Evolutionary conservation across 768 basidiomycete genomes (phyloP), one percentile per base, ranked within the genome.

Genomic region (Naematelia encephala): DNA sequence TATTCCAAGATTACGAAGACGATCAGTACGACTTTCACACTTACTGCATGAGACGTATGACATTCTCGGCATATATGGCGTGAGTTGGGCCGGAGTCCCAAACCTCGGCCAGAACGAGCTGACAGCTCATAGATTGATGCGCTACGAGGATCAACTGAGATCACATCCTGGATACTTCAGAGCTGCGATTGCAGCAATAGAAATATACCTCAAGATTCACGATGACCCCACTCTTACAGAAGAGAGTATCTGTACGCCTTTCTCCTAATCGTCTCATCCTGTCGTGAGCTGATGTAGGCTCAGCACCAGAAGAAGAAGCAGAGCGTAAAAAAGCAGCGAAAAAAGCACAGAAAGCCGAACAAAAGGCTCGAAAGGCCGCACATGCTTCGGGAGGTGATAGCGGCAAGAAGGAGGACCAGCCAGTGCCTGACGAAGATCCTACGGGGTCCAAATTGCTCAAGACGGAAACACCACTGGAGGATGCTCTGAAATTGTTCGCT

Each of bases 1-100:
- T 86, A 14, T 97, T 94, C 75, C 83, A 87, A 54, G 88, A 88
- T 53, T 84, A 89, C 63, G 91, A 96, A 63, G 91, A 97, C 65
- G 93, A 96, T 70, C 92, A 98, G 78, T 97, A 88, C 67, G 96
- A 99, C 77, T 99, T 99, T 82, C 96, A 99, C 75, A 85, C 88
- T 5, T 99, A 97, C 76, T 90, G 90, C 64, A 65, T 97, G 65
- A 86, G 96, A 54, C 91, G 89, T 67, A 89, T 86, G 68, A 94
- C 89, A 5, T 78, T 98, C 29, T 87, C 86, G 54, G 84, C 90
- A 12, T 98, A 98, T 74, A 61, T 89, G 54, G 84, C 85, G 94
- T 97, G 66, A 60, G 88, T 80, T 30, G 13, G 21, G 1, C 39
- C 27, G 5, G 13, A 47, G 10, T 5, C 4, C 29, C 28, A 12